phyloP scores from a whole-genome alignment of 371 early-diverging fungal genomes.

The Mycotypha africana region DNA sequence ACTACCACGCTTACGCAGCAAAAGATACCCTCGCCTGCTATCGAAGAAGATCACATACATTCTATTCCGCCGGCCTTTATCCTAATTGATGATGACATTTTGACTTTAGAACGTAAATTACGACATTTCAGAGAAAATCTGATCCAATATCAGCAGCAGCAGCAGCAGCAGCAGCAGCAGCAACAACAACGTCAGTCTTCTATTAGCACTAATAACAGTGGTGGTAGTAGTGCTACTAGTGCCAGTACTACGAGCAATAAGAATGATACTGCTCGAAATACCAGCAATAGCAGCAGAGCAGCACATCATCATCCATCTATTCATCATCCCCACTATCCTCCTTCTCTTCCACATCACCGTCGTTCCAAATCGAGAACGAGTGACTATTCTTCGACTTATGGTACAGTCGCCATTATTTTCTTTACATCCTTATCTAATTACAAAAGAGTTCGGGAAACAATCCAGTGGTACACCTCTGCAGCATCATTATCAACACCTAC shows the following conservation, averaged over 20 bases:
- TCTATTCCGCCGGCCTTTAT: slow-evolving; percentile 41
- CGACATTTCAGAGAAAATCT: slow-evolving; percentile 37
- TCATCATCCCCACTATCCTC: no score
- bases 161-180: not conserved
- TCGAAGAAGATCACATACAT: slow-evolving; percentile 29
- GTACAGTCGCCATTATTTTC: slow-evolving; percentile 49
- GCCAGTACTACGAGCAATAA: no score
- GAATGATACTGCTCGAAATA: no score
- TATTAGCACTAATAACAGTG: no score
- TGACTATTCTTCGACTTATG: slow-evolving; percentile 11
- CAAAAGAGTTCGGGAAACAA: slow-evolving; percentile 51
- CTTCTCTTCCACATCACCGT: slow-evolving; percentile 24
- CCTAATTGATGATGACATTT: slow-evolving; percentile 52
- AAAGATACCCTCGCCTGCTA: slow-evolving; percentile 24
- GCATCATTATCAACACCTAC: no score
- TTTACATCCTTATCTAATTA: slow-evolving; percentile 57
- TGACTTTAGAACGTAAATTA: slow-evolving; percentile 37
- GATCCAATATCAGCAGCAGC: slow-evolving; percentile 5
- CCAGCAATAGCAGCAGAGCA: no score
- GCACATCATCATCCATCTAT: no score
- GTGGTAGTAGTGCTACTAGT: no score
- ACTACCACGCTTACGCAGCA: not conserved
- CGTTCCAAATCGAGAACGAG: slow-evolving; percentile 19
- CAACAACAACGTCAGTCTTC: no score
- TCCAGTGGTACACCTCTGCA: slow-evolving; percentile 25